Base-by-base conservation (phyloP, 108 stramenopile genomes). In the Conticribra weissflogii region DNA sequence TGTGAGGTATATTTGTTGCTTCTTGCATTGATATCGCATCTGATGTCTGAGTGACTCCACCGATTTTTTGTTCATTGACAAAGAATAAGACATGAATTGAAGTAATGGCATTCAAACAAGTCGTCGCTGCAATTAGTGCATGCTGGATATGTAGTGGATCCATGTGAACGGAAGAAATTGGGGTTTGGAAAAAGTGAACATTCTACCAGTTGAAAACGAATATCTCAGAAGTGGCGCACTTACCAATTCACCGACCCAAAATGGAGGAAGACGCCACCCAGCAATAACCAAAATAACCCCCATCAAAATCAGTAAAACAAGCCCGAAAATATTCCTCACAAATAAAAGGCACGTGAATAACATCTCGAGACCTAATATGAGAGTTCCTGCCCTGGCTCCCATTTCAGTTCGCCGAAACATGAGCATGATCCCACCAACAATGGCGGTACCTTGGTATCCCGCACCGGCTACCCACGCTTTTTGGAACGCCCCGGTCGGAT, bases 381-480 rank as follows among this genome's bases (percentile, higher is more conserved):
- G 76, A 12, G 81, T 83, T 31, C 87, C 85, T 31, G 82, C 75
- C 19, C 70, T 73, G 24, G 83, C 73, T 23, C 85, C 87, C 0
- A 58, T 49, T 12, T 63, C 68, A 3, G 81, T 85, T 59, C 87
- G 45, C 31, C 87, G 85, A 52, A 84, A 86, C 34, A 84, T 24
- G 19, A 88, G 71, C 70, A 85, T 68, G 25, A 88, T 66, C 12
- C 78, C 73, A 27, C 87, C 87, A 7, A 69, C 47, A 19, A 84
- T n/a, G 2, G 87, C 85, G 17, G 85, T 88, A 21, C 85, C 81
- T 36, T 63, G 75, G 30, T 88, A 88, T 16, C 87, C 87, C 21
- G 81, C 85, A 22, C 68, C 63, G 18, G 83, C 69, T 0, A 88
- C 83, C 66, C 83, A 81, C 3, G 76, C 83, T 15, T 67, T 44